Base-by-base conservation (phyloP, 2,329 filamentous ascomycete genomes). In the Aotearoamyces nothofagi region DNA sequence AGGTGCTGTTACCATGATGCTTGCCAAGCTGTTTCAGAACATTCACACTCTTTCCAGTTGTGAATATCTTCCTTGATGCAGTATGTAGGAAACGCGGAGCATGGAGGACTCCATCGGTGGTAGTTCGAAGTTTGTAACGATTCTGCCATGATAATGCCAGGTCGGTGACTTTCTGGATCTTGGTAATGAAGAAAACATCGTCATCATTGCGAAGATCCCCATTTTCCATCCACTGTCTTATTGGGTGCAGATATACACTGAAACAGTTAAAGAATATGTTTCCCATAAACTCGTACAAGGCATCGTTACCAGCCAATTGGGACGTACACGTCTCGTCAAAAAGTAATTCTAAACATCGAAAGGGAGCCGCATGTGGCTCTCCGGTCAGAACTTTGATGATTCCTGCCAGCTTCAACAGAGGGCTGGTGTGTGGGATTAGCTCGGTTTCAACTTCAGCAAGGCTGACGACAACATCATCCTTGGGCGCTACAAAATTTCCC, bases 31-130 rank as follows among this genome's bases (percentile, higher is more conserved):
- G 68, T 35, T 75, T 76, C n/a, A 94, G 56, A 24, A 94, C 78
- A 1, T 90, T 70, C 31, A 90, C 75, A 42, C 78, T 92, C 52
- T 94, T 94, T 0, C 87, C 87, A 2, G 82, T 76, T 1, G 76
- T 83, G 43, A 93, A 87, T 20, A 94, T 82, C 36, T 74, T 78
- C 14, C 60, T 56, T 1, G 70, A 71, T 2, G 75, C 68, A 3
- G 75, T 64, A 22, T 74, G 69, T 4, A 94, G 60, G 39, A 93
- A 94, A 3, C 56, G 63, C 0, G 87, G 86, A 0, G 77, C 74
- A 41, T 78, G 71, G 1, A 84, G 50, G 2, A 55, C 54, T 10
- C 74, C 71, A 23, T 70, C 58, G 3, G 63, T 51, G 1, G 72
- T 69, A 9, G 57, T 60, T 15, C 75, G 69, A 9, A 94, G 57